Conservation (phyloP, 2,329 filamentous ascomycete genomes). For the Talaromyces amestolkiae region DNA sequence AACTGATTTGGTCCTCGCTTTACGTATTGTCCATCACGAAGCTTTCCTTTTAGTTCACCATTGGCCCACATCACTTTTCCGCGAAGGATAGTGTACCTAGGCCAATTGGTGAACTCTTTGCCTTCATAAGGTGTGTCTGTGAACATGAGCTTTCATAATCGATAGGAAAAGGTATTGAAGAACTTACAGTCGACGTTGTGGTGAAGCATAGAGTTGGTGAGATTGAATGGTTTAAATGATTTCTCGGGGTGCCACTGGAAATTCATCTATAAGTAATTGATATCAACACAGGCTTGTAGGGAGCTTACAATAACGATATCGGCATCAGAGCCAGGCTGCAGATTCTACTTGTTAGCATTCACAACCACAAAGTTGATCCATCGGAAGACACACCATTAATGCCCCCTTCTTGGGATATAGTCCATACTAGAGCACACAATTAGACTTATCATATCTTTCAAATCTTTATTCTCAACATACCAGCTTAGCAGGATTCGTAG, state of each 20-base stretch:
- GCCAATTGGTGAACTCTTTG: constrained; percentile 34
- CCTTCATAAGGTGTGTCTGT: constrained; percentile 36
- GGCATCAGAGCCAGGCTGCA: constrained; percentile 39
- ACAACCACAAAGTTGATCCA: background rate
- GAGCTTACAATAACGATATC: constrained; percentile 38
- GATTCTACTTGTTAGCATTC: background rate
- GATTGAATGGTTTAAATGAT: constrained; percentile 25
- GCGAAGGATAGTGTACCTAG: constrained; percentile 34
- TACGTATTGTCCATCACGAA: constrained; percentile 15
- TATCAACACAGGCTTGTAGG: too few species aligned
- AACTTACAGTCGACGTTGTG: constrained; percentile 33
- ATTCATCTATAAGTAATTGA: too few species aligned
- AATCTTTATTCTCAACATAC: background rate
- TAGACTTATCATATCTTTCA: background rate
- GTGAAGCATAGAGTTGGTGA: constrained; percentile 37
- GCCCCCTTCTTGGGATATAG: constrained; percentile 41
- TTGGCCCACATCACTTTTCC: constrained; percentile 35
- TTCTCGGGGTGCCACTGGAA: constrained; percentile 34
- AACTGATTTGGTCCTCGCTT: constrained; percentile 8
- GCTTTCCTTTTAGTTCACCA: constrained; percentile 21
- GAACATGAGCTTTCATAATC: background rate
- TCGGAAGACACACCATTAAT: constrained; percentile 26
- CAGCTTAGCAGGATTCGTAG: constrained; percentile 45
- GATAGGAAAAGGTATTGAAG: too few species aligned
- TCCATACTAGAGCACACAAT: constrained; percentile 31